These are phyloP conservation scores for Boletus sensibilis DNA, from an alignment of 768 basidiomycete genomes.

Conservation along the genomic window DNA sequence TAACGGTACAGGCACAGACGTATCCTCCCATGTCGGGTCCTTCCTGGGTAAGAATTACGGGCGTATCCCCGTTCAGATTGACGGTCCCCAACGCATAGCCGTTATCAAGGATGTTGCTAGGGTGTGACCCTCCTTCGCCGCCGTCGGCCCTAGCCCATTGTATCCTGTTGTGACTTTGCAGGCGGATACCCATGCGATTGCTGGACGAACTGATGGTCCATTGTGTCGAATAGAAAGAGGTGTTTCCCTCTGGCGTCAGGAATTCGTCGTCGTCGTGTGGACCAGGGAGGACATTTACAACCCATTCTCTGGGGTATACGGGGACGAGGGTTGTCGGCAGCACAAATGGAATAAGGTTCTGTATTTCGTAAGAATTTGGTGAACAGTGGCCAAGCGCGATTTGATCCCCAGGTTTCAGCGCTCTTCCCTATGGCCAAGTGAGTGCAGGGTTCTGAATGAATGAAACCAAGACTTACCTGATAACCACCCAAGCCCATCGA, in stretches of 20 bases:
- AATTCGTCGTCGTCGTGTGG: constrained; percentile 63
- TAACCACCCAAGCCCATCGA: constrained; percentile 62
- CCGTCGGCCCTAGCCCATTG: constrained; percentile 55
- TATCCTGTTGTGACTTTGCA: constrained; percentile 46
- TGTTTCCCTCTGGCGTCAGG: constrained; percentile 46
- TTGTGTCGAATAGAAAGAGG: constrained; percentile 47
- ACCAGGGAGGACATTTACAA: constrained; percentile 54
- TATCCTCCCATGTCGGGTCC: constrained; percentile 67
- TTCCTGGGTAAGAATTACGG: constrained; percentile 61
- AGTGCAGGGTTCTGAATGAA: constrained; percentile 1
- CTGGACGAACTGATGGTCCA: constrained; percentile 58
- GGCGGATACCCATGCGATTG: constrained; percentile 63
- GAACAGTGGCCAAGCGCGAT: constrained; percentile 40
- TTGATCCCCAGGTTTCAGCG: constrained; percentile 51
- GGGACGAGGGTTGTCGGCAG: constrained; percentile 39
- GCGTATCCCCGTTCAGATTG: constrained; percentile 69
- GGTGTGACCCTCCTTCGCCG: constrained; percentile 68
- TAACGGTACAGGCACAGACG: constrained; percentile 53
- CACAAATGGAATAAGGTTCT: background rate
- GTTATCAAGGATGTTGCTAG: constrained; percentile 65
- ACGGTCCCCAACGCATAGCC: constrained; percentile 54
- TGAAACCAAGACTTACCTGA: constrained; percentile 37
- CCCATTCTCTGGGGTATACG: constrained; percentile 48
- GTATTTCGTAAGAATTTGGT: constrained; percentile 19
- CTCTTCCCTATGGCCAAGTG: constrained; percentile 43